Conservation (phyloP, 2,329 filamentous ascomycete species). For the Colletotrichum cereale region DNA sequence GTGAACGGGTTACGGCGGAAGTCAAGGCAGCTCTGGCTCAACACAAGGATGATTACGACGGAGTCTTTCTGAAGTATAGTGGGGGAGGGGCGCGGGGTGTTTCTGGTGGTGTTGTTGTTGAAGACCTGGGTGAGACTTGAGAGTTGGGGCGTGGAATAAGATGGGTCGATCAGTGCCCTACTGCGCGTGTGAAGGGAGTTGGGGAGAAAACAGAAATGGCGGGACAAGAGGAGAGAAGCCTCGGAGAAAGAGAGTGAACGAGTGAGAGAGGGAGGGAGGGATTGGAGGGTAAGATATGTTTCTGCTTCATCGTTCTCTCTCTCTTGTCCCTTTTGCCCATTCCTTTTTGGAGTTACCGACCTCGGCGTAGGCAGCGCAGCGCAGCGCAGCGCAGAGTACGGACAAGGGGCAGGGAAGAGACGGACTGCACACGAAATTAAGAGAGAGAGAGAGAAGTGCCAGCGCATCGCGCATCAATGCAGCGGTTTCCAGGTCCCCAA, state of each 20-base stretch:
- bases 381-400: conserved; percentile 56
- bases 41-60: not conserved
- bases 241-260: not conserved
- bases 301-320: conserved; percentile 8
- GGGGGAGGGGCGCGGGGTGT: not conserved
- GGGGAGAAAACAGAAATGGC: not conserved
- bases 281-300: conserved; percentile 11
- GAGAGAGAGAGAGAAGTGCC: conserved; percentile 34
- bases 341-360: conserved; percentile 20
- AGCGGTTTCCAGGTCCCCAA: conserved; percentile 10
- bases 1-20: not conserved
- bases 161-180: not conserved
- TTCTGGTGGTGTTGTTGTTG: not conserved
- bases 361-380: conserved; percentile 47
- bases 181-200: not conserved
- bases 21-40: not conserved
- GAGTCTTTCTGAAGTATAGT: not conserved
- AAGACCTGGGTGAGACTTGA: not conserved
- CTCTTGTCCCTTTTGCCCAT: conserved; percentile 17
- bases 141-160: not conserved
- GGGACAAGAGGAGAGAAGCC: not conserved
- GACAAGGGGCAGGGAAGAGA: conserved; percentile 2
- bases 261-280: not conserved
- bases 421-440: not conserved
- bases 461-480: conserved; percentile 44